A percentile compares a stretch with the other conserved stretches of the same genome.
Evolutionary conservation across 306 rosid genomes (phyloP).

Genomic region (Biancaea sappan): DNA sequence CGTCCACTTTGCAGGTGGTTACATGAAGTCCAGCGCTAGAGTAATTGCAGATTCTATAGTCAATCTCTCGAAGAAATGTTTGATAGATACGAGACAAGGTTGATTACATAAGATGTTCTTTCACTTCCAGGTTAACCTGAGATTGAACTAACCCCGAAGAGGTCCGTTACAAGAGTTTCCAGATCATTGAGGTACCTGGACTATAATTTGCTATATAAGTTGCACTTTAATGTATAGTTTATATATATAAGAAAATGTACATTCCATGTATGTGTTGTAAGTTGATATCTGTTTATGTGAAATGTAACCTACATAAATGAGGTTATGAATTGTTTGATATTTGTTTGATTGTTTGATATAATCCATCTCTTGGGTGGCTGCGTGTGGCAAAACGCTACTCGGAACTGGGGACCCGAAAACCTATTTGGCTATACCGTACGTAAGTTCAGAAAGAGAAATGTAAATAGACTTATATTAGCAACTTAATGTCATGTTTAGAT

Average conservation of each 20-base stretch:
- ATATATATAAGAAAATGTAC: background rate
- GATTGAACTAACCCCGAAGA: background rate
- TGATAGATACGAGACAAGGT: constrained; percentile 54
- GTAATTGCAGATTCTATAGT: constrained; percentile 87
- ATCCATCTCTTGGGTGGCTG: too few relatives aligned
- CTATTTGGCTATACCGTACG: too few relatives aligned
- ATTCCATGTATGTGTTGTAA: background rate
- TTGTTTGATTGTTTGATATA: background rate
- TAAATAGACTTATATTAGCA: too few relatives aligned
- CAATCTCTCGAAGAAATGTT: constrained; percentile 69
- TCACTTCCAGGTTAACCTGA: constrained; percentile 19
- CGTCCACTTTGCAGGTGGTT: constrained; percentile 72
- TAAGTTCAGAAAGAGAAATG: too few relatives aligned
- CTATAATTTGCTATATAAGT: constrained; percentile 1
- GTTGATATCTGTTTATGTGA: constrained; percentile 12
- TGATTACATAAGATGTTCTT: constrained; percentile 25
- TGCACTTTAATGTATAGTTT: constrained; percentile 5
- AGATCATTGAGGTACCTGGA: background rate
- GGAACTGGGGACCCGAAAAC: too few relatives aligned
- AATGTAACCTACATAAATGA: background rate
- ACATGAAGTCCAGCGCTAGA: constrained; percentile 89
- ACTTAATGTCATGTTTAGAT: too few relatives aligned
- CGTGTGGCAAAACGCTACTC: too few relatives aligned
- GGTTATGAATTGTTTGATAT: constrained; percentile 10
- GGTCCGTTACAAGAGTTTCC: constrained; percentile 13